Base-by-base conservation (phyloP, 208 protist species). In the Perkinsela sp. region DNA sequence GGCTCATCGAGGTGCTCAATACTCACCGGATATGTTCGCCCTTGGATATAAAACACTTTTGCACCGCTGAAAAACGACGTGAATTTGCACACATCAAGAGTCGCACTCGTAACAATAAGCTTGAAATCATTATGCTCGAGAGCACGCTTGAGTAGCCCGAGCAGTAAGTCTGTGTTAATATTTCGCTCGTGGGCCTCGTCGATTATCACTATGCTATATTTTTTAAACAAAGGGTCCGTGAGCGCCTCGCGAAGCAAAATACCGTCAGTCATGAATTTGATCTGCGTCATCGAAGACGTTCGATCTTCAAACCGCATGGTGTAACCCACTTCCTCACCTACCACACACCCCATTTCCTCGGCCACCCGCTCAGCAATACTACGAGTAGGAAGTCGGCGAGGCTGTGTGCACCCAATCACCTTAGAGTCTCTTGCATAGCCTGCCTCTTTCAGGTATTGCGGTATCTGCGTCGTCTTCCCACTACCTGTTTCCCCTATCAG, bases 151-250 rank as follows among this genome's bases (percentile, higher is more conserved):
- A 98, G 75, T 0, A 97, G 78, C 1, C 91, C 96, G 73, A 99
- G 96, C 0, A 98, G 78, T 32, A 99, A 90, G 75, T 98, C 96
- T 0, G 96, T 98, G 66, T 93, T 80, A 30, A 99, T 89, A 0
- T 94, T 98, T 2, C 97, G 78, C 78, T 99, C 96, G 76, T 99
- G 97, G 0, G 96, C 96, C 80, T 99, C 97, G 82, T 99, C 97
- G 0, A 99, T 79, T 68, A 99, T 94, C 70, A 99, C 92, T 6
- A 96, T 83, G 67, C 82, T 85, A 79, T 98, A 98, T 1, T 81
- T 70, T 28, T 48, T 75, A 16, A 98, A 71, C 2, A 89, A 66
- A 13, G 87, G 79, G 74, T 98, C 94, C 28, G 82, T 70, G 73
- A 98, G 86, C 40, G 86, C 92, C 73, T 98, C 95, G 66, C 95